Evolutionary conservation across 768 basidiomycete species (phyloP).

Genomic region (Mycena albidolilacea): DNA sequence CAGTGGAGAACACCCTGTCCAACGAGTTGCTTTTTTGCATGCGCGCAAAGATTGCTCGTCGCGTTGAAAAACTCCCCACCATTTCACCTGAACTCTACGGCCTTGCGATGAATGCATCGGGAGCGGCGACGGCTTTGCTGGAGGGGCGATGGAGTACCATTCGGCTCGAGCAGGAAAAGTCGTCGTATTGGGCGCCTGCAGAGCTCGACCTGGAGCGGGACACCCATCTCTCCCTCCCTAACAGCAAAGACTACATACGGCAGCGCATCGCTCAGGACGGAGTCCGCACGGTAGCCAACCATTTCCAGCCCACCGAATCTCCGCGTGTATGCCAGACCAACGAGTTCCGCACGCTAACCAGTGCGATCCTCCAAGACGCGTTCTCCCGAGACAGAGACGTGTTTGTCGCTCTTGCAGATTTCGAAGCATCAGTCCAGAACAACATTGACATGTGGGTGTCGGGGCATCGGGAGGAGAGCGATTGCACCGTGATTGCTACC

Average conservation of each 20-base stretch:
- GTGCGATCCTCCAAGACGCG: background rate
- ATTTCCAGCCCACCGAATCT: background rate
- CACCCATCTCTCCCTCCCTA: slow-evolving; percentile 49
- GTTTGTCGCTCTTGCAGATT: slow-evolving; percentile 12
- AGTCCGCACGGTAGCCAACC: slow-evolving; percentile 25
- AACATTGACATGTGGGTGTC: slow-evolving; percentile 16
- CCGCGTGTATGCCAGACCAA: slow-evolving; percentile 5
- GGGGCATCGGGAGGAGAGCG: background rate
- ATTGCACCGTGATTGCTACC: slow-evolving; percentile 45
- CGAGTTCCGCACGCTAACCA: slow-evolving; percentile 13
- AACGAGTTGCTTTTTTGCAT: slow-evolving; percentile 56
- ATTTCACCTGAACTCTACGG: slow-evolving; percentile 40
- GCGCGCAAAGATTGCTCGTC: slow-evolving; percentile 54
- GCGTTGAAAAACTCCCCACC: slow-evolving; percentile 55
- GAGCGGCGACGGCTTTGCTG: slow-evolving; percentile 43
- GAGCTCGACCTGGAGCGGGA: slow-evolving; percentile 48
- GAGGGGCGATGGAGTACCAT: slow-evolving; percentile 53
- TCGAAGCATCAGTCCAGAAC: slow-evolving; percentile 13
- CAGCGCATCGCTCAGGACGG: slow-evolving; percentile 20
- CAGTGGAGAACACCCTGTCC: slow-evolving; percentile 40
- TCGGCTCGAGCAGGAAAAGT: slow-evolving; percentile 43
- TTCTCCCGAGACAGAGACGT: slow-evolving; percentile 6
- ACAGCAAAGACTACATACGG: slow-evolving; percentile 47
- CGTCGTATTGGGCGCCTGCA: slow-evolving; percentile 44
- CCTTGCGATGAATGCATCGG: slow-evolving; percentile 38